Evolutionary conservation across 1,284 basidiomycete genomes (phyloP).

Genomic region (Amylostereum chailletii): DNA sequence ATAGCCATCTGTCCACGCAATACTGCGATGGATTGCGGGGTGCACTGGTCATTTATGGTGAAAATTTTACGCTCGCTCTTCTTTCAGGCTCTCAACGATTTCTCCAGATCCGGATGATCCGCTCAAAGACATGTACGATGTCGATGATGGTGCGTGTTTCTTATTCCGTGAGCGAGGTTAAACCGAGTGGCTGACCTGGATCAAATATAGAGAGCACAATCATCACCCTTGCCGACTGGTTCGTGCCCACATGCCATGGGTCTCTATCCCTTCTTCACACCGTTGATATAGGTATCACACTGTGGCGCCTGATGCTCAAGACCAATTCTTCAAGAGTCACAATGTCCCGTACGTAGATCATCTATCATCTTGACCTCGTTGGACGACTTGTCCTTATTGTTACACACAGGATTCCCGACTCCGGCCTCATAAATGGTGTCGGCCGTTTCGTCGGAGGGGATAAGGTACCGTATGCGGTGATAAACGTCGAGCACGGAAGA

Average conservation of each 20-base stretch:
- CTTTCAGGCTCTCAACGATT: not conserved
- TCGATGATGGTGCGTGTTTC: constrained; percentile 10
- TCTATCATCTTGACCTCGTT: constrained; percentile 1
- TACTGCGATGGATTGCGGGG: constrained; percentile 31
- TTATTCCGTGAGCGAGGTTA: not conserved
- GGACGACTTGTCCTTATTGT: too few relatives aligned
- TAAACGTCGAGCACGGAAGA: constrained; percentile 26
- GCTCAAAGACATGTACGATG: constrained; percentile 6
- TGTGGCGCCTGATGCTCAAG: too few relatives aligned
- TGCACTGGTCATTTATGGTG: constrained; percentile 17
- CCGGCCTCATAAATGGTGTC: not conserved
- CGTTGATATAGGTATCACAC: constrained; percentile 14
- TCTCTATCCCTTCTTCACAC: not conserved
- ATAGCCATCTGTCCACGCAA: constrained; percentile 23
- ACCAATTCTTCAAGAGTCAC: too few relatives aligned
- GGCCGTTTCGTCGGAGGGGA: constrained; percentile 30
- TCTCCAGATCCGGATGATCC: constrained; percentile 19
- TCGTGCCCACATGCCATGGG: constrained; percentile 13
- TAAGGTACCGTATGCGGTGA: constrained; percentile 20
- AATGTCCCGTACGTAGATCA: not conserved
- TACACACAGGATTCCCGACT: constrained; percentile 4
- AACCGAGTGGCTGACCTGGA: not conserved
- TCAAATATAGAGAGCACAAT: constrained; percentile 12
- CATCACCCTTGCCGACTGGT: too few relatives aligned
- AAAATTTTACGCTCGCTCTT: not conserved